Base-by-base conservation (phyloP, 345 rosid genomes). In the Lumnitzera racemosa region DNA sequence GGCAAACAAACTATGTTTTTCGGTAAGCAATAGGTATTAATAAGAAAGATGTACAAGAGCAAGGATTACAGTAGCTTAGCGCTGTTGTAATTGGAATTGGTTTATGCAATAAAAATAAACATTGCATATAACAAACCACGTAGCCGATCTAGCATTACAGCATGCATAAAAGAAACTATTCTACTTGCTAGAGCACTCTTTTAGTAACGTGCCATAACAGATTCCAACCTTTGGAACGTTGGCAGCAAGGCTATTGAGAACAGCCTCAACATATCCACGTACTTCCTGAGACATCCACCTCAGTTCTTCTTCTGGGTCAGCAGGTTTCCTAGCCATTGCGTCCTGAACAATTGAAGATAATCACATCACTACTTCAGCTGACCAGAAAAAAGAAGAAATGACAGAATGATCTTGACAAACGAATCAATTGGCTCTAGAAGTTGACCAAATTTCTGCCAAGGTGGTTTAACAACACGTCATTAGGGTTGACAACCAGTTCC, bases 221-320 rank as follows among this genome's bases (percentile, higher is more conserved):
- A 23, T 12, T 3, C 71, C 58, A 49, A 86, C 99, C 82, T 95
- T 95, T 56, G 99, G 99, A 63, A 95, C 95, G 70, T 95, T 95
- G 68, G 99, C 99, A 57, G 89, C 96, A 54, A 95, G 95, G 69
- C 99, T 95, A 81, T 95, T 90, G 47, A 95, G 96, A 73, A 95
- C 99, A 46, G 99, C 99, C 86, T 95, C 99, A 50, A 90, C 97
- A 55, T 95, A 95, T 67, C 99, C 97, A 2, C 97, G 98, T 9
- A 95, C 96, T 86, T 95, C 99, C 71, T 95, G 99, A 36, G 99
- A 83, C 99, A 95, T 95, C 99, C 99, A 95, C 53, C 96, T 77
- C 23, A 95, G 94, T 73, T 95, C 99, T 73, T 95, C 97, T 78
- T 95, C 99, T 47, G 99, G 99, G 64, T 95, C 99, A 47, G 81